A percentile compares a stretch with the other conserved stretches of the same genome.
Conservation (phyloP, 768 basidiomycete genomes). For the Hortiboletus campestris region DNA sequence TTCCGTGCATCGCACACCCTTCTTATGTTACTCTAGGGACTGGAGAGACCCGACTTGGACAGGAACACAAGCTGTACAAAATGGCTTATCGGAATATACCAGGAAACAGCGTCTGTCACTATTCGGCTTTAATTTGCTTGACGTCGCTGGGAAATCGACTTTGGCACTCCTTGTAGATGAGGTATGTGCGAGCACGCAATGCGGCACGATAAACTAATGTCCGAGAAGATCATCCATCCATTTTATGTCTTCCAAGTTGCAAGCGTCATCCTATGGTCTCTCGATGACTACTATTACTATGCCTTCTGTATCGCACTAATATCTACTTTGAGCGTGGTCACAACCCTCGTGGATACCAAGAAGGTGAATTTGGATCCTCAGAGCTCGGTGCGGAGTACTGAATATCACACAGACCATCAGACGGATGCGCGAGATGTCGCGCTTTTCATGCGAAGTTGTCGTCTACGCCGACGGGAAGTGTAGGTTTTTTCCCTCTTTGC, state of each 20-base stretch:
- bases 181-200: slow-evolving; percentile 43
- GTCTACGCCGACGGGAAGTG: slow-evolving; percentile 71
- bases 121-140: slow-evolving; percentile 85
- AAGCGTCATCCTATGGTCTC: slow-evolving; percentile 88
- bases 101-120: slow-evolving; percentile 66
- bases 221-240: slow-evolving; percentile 80
- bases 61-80: slow-evolving; percentile 55
- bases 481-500: slow-evolving; percentile 37
- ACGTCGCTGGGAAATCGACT: slow-evolving; percentile 86
- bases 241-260: slow-evolving; percentile 99
- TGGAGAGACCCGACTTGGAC: slow-evolving; percentile 87
- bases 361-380: slow-evolving; percentile 49
- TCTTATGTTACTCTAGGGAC: slow-evolving; percentile 49
- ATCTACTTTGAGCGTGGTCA: slow-evolving; percentile 75
- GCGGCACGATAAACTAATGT: slow-evolving; percentile 1
- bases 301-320: slow-evolving; percentile 96
- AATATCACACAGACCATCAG: slow-evolving; percentile 65
- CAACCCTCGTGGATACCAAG: slow-evolving; percentile 89
- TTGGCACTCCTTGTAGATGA: slow-evolving; percentile 82
- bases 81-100: slow-evolving; percentile 54
- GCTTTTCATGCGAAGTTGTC: slow-evolving; percentile 75
- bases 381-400: background rate
- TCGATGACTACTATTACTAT: slow-evolving; percentile 97
- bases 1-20: background rate
- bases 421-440: slow-evolving; percentile 95